Base-by-base conservation (phyloP, 2,329 filamentous ascomycete genomes). In the Talaromyces funiculosus region DNA sequence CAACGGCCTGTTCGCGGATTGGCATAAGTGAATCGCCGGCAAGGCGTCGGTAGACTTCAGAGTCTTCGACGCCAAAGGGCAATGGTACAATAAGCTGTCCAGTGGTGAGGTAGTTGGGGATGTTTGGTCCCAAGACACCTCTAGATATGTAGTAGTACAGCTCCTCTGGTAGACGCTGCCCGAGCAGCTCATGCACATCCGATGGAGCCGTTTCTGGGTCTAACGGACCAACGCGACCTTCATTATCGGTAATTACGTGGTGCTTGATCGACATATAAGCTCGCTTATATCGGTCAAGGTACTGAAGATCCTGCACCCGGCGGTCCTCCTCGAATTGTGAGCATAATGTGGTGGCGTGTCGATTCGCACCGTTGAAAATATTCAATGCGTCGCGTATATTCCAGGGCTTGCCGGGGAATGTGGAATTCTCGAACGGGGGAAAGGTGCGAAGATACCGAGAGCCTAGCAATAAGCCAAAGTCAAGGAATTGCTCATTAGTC, bases 171-270 rank as follows among this genome's bases (percentile, higher is more conserved):
- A 99, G 81, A 62, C 92, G 89, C 62, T 95, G 85, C n/a, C 92
- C 92, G 63, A 97, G 85, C 71, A 97, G 92, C 69, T 93, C 88
- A 71, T 95, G 90, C 65, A 94, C 87, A 71, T 97, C 92, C 49
- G 83, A 84, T 2, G 94, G 92, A 20, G 92, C 84, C 59, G 85
- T 82, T 7, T 90, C 88, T 59, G 81, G 83, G 67, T 92, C 87
- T 67, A 90, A 82, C 16, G 92, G 88, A 62, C 85, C 84, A 54
- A 96, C 83, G 68, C 88, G 86, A 42, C 94, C 94, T n/a, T 84
- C 85, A 59, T 85, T 82, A 35, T 87, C 85, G 65, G 96, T 86
- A 68, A 92, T 86, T 42, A 95, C 87, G 73, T 93, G 92, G 73
- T 97, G 93, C 69, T 92, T 89, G 54, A 97, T 85, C 1, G 87